Conservation (phyloP, 1,284 basidiomycete species). For the Jaminaea rosea region DNA sequence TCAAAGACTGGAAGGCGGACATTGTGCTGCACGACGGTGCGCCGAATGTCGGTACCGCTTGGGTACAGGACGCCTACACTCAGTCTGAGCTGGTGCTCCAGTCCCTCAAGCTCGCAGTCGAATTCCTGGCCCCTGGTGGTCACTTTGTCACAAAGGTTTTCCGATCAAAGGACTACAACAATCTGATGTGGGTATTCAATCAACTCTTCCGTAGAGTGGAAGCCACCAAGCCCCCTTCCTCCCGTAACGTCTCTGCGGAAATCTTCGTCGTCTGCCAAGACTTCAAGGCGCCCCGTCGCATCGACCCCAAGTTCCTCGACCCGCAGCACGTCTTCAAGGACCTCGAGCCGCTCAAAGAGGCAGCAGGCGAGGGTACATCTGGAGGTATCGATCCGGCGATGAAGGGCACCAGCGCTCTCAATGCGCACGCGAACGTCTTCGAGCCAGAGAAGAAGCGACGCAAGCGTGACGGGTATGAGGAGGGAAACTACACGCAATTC, state of each 20-base stretch:
- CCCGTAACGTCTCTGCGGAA: constrained; percentile 97
- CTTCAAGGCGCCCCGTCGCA: constrained; percentile 86
- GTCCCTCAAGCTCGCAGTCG: constrained; percentile 89
- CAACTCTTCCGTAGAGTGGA: constrained; percentile 94
- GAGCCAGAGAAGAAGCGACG: constrained; percentile 93
- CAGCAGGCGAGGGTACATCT: constrained; percentile 6
- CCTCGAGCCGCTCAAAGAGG: constrained; percentile 48
- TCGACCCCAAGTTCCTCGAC: constrained; percentile 97
- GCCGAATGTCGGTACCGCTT: constrained; percentile 97
- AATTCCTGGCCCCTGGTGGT: constrained; percentile 78
- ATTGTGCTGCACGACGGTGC: constrained; percentile 99
- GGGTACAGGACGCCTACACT: constrained; percentile 97
- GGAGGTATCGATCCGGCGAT: constrained; percentile 15
- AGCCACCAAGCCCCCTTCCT: constrained; percentile 96
- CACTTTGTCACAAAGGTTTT: constrained; percentile 98
- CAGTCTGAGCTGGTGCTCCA: constrained; percentile 95
- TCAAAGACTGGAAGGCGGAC: constrained; percentile 99
- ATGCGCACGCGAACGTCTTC: constrained; percentile 65
- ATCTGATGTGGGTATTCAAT: constrained; percentile 95
- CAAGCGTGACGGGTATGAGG: constrained; percentile 87
- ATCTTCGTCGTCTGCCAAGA: constrained; percentile 98
- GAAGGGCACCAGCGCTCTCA: constrained; percentile 35
- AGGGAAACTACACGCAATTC: constrained; percentile 87
- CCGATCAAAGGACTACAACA: constrained; percentile 96
- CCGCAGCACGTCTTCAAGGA: constrained; percentile 98